These are phyloP conservation scores for Teratosphaeria pseudoeucalypti DNA, from an alignment of 2,329 filamentous ascomycete genomes.

Conservation along the genomic window DNA sequence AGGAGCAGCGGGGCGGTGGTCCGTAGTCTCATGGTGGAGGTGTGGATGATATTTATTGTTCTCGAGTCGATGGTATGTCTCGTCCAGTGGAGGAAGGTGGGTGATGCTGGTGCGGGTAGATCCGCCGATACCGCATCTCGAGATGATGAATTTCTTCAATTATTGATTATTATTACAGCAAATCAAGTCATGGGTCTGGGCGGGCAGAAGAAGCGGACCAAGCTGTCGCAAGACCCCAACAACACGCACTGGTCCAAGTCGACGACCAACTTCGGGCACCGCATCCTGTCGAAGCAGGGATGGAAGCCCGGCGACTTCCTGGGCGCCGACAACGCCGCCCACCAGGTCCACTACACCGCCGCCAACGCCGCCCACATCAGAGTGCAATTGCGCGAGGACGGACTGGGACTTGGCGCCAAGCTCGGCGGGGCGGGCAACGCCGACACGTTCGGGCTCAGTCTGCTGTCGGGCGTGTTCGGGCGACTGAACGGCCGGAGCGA, in stretches of 20 bases:
- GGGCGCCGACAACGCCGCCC: conserved; percentile 64
- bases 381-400: conserved; percentile 80
- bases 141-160: not conserved
- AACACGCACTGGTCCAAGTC: conserved; percentile 88
- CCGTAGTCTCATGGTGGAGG: conserved; percentile 14
- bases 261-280: conserved; percentile 75
- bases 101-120: not conserved
- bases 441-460: conserved; percentile 22
- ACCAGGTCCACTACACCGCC: conserved; percentile 64
- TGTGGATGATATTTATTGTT: not conserved
- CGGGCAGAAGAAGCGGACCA: conserved; percentile 36
- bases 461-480: conserved; percentile 76
- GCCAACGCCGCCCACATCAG: conserved; percentile 80
- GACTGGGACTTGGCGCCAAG: conserved; percentile 76
- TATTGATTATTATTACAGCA: not conserved
- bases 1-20: conserved; percentile 14
- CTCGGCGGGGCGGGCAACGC: conserved; percentile 41
- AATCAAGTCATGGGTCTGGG: conserved; percentile 17
- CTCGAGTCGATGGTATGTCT: no score
- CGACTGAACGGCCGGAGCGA: conserved; percentile 81
- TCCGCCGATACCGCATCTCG: not conserved
- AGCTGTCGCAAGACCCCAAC: conserved; percentile 85
- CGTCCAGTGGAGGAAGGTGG: not conserved
- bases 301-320: conserved; percentile 81
- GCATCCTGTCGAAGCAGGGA: conserved; percentile 76